Percentiles rank a stretch among this genome's conserved stretches.
Evolutionary conservation across 2,329 filamentous ascomycete genomes (phyloP).

Genomic region (Sarocladiaceae sp.): DNA sequence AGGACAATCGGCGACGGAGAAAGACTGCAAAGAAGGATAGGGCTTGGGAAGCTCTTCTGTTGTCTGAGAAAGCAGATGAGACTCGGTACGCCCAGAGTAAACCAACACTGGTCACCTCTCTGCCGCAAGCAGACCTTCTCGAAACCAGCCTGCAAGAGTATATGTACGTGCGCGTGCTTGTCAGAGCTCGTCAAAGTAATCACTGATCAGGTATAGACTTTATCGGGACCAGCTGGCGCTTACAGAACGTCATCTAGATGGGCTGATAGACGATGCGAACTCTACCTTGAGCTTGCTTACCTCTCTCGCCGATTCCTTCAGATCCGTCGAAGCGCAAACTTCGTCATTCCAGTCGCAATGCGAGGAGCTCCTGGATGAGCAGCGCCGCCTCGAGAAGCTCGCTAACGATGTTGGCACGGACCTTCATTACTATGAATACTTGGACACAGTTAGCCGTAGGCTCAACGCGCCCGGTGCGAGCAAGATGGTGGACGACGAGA

Average conservation of each 20-base stretch:
- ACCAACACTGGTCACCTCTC: slow-evolving; percentile 15
- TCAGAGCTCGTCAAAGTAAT: background rate
- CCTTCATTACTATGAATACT: slow-evolving; percentile 88
- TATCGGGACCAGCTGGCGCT: slow-evolving; percentile 77
- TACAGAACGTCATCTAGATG: slow-evolving; percentile 75
- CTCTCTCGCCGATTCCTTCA: slow-evolving; percentile 78
- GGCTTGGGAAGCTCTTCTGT: slow-evolving; percentile 44
- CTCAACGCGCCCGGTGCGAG: slow-evolving; percentile 89
- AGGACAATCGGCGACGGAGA: slow-evolving; percentile 39
- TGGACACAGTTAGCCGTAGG: slow-evolving; percentile 82
- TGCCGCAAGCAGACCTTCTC: slow-evolving; percentile 57
- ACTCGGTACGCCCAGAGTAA: slow-evolving; percentile 19
- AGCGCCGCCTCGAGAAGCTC: slow-evolving; percentile 69
- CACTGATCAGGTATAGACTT: slow-evolving; percentile 41
- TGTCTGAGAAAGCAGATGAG: slow-evolving; percentile 17
- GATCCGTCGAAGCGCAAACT: slow-evolving; percentile 81
- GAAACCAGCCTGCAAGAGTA: slow-evolving; percentile 83
- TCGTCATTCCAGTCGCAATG: slow-evolving; percentile 91
- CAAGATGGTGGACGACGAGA: slow-evolving; percentile 74
- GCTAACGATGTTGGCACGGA: slow-evolving; percentile 83
- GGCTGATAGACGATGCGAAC: slow-evolving; percentile 70
- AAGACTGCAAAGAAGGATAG: slow-evolving; percentile 32
- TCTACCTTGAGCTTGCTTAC: slow-evolving; percentile 70
- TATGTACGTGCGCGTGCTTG: slow-evolving; percentile 46
- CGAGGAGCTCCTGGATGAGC: slow-evolving; percentile 77